Evolutionary conservation across 345 rosid genomes (phyloP), one percentile per base, ranked within the genome.

Genomic region (Durio zibethinus): DNA sequence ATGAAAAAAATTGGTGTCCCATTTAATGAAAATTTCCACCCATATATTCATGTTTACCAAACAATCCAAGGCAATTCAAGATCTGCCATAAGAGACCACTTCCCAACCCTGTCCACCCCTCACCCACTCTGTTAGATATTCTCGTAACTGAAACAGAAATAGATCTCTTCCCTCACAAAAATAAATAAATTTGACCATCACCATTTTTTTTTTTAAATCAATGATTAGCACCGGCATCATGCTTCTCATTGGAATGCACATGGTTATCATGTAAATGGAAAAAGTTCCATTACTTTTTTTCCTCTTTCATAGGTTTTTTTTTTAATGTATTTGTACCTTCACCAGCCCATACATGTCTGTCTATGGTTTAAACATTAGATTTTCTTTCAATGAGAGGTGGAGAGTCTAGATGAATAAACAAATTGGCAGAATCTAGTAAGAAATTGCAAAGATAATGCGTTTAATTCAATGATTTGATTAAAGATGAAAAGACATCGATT

Each of bases 191-290:
- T 40, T 43, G 73, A 45, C 54, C 73, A 12, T 67, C n/a, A 2
- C 72, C 10, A 33, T 36, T 12, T 42, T 11, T 43, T 25, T 0
- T 11, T 43, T 25, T 0, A 40, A 40, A n/a, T 43, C 35, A 67
- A 67, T 23, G 21, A 25, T 47, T 14, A 27, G 21, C 54, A 68
- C 56, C 73, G 73, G 45, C 73, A 15, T 45, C 18, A 21, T 67
- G 52, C 53, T 67, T 67, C 73, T 25, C 25, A 69, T 47, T 6
- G 73, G 53, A 20, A 23, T 68, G 73, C 73, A 43, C 53, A 45
- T 45, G 35, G 5, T 43, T 42, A 14, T 42, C 20, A 23, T 66
- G 10, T 21, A 40, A 12, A 21, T 42, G 10, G n/a, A n/a, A 42
- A 67, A 67, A 33, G 33, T 3, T 23, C 53, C 72, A 21, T 43